Evolutionary conservation across 805 yeast genomes (phyloP).

Genomic region (Yarrowia divulgata): DNA sequence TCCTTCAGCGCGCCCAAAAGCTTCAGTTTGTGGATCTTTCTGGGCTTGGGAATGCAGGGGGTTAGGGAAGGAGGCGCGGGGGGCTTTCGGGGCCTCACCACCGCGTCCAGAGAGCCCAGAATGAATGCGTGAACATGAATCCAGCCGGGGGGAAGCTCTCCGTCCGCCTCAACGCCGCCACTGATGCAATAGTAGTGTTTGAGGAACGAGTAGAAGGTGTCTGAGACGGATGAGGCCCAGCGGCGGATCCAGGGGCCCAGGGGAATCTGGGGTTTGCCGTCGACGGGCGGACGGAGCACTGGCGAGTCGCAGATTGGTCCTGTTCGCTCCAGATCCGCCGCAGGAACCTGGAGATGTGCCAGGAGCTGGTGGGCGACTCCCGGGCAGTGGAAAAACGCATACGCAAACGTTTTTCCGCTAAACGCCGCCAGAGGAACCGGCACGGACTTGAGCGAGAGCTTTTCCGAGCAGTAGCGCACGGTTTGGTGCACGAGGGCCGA

Average conservation of each 20-base stretch:
- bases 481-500: conserved; percentile 57
- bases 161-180: conserved; percentile 21
- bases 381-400: conserved; percentile 62
- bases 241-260: conserved; percentile 51
- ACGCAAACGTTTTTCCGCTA: conserved; percentile 74
- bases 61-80: conserved; percentile 30
- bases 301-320: conserved; percentile 39
- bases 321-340: conserved; percentile 46
- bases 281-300: conserved; percentile 7
- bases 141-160: conserved; percentile 44
- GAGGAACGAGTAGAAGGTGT: conserved; percentile 53
- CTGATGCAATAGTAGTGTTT: conserved; percentile 53
- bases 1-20: conserved; percentile 51
- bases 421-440: conserved; percentile 69
- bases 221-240: conserved; percentile 50
- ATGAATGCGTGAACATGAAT: conserved; percentile 45
- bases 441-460: conserved; percentile 58
- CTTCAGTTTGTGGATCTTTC: conserved; percentile 50
- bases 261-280: conserved; percentile 26
- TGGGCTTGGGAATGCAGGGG: conserved; percentile 40
- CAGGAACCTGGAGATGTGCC: conserved; percentile 47
- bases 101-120: conserved; percentile 45
- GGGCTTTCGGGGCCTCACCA: conserved; percentile 47
- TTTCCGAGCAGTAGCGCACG: conserved; percentile 59
- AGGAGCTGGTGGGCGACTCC: conserved; percentile 59